Evolutionary conservation across 805 yeast genomes (phyloP).

Genomic region (Priceomyces carsonii): DNA sequence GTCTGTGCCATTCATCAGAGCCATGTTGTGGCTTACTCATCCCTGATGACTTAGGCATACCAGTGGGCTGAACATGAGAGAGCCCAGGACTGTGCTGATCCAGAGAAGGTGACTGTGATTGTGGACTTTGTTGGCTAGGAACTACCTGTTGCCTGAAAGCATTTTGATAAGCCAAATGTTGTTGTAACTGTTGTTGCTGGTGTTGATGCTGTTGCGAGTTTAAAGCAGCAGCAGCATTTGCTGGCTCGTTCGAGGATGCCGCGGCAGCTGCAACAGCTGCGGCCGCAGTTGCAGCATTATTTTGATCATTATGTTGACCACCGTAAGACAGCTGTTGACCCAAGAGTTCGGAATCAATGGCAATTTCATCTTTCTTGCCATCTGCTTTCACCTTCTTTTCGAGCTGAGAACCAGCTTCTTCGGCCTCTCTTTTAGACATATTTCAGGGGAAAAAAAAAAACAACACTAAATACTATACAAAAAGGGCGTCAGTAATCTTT

Average conservation of each 20-base stretch:
- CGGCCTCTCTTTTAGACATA: conserved; percentile 25
- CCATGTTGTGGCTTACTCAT: conserved; percentile 62
- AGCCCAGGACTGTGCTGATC: conserved; percentile 15
- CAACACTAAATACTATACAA: background rate
- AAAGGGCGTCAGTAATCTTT: background rate
- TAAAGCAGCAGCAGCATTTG: conserved; percentile 17
- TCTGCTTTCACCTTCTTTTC: conserved; percentile 17
- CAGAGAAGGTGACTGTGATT: conserved; percentile 11
- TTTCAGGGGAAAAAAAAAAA: background rate
- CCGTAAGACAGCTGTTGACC: conserved; percentile 40
- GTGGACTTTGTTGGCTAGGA: conserved; percentile 16
- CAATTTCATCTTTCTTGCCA: conserved; percentile 20
- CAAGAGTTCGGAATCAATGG: conserved; percentile 45
- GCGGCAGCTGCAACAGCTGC: conserved; percentile 35
- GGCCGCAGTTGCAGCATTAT: conserved; percentile 37
- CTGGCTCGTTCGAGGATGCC: conserved; percentile 33
- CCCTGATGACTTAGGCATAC: conserved; percentile 19
- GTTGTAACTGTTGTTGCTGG: conserved; percentile 19
- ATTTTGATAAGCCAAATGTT: conserved; percentile 16
- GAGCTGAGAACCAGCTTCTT: conserved; percentile 9
- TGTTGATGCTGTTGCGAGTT: conserved; percentile 19
- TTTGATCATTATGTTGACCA: conserved; percentile 15
- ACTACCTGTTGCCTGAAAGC: conserved; percentile 19
- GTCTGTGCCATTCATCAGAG: conserved; percentile 80
- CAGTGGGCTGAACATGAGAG: conserved; percentile 33